These are phyloP conservation scores for Achaetomiella virescens DNA, from an alignment of 495 filamentous ascomycete genomes.

Conservation along the genomic window DNA sequence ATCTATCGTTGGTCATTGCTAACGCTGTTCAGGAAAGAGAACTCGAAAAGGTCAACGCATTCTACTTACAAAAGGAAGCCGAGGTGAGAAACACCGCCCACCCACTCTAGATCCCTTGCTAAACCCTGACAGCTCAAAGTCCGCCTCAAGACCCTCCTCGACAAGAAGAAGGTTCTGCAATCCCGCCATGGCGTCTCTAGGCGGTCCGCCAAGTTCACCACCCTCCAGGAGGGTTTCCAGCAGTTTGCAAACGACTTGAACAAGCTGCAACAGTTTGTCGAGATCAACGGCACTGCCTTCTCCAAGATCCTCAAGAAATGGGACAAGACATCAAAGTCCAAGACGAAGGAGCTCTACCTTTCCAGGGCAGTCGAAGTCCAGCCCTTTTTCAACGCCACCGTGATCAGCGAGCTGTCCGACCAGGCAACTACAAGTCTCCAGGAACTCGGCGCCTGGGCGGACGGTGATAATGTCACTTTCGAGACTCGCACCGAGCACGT, in stretches of 20 bases:
- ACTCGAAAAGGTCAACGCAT: conserved; percentile 95
- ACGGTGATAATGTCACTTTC: conserved; percentile 84
- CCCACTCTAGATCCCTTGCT: not conserved
- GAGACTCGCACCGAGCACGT: conserved; percentile 60
- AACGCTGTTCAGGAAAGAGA: conserved; percentile 72
- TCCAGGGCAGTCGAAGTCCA: conserved; percentile 95
- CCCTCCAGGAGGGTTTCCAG: conserved; percentile 90
- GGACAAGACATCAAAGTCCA: conserved; percentile 99
- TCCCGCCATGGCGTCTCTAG: conserved; percentile 70
- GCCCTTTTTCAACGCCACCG: conserved; percentile 93
- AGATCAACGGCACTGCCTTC: conserved; percentile 93
- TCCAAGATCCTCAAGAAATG: conserved; percentile 99
- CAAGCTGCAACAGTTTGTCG: conserved; percentile 97
- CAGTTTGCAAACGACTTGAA: conserved; percentile 94
- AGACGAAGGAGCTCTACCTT: conserved; percentile 94
- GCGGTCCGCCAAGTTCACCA: conserved; percentile 83
- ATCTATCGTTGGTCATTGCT: conserved; percentile 4
- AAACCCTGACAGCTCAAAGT: conserved; percentile 67
- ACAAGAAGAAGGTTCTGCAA: conserved; percentile 87
- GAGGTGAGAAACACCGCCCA: conserved; percentile 56
- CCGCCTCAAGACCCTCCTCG: conserved; percentile 80
- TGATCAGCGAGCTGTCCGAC: conserved; percentile 93
- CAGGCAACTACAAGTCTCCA: conserved; percentile 89
- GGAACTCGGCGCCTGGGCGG: conserved; percentile 92
- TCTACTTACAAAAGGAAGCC: conserved; percentile 96